Percentiles rank a stretch among this genome's conserved stretches.
phyloP scores from a whole-genome alignment of 1,139 yeast genomes.

The Meyerozyma elateridarum region DNA sequence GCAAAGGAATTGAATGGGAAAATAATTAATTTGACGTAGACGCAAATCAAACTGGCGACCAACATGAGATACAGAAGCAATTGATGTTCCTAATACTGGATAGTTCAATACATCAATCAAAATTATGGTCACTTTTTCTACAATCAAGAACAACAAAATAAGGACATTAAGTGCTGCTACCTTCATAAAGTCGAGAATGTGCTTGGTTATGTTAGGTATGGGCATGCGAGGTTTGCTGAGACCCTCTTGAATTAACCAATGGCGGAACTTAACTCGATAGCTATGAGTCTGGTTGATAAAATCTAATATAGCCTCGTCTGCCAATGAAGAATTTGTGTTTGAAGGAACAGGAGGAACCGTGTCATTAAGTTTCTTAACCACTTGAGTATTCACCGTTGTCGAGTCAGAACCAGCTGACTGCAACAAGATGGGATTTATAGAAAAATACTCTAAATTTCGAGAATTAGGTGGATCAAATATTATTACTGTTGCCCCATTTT shows the following conservation, averaged over 20 bases:
- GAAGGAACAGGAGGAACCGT: slow-evolving; percentile 11
- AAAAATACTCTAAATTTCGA: slow-evolving; percentile 70
- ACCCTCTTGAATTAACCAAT: slow-evolving; percentile 7
- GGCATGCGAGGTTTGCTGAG: slow-evolving; percentile 7
- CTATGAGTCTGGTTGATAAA: slow-evolving; percentile 29
- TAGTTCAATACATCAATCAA: slow-evolving; percentile 24
- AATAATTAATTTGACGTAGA: slow-evolving; percentile 68
- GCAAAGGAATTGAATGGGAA: slow-evolving; percentile 76
- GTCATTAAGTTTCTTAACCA: slow-evolving; percentile 7
- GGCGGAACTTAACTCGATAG: slow-evolving; percentile 14
- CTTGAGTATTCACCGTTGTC: slow-evolving; percentile 5
- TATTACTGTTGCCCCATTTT: slow-evolving; percentile 32
- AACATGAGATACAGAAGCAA: slow-evolving; percentile 47
- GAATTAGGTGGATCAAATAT: slow-evolving; percentile 73
- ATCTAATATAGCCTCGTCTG: slow-evolving; percentile 29
- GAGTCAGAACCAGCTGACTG: slow-evolving; percentile 40
- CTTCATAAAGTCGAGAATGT: slow-evolving; percentile 15
- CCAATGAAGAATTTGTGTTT: slow-evolving; percentile 13
- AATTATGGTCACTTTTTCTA: slow-evolving; percentile 21
- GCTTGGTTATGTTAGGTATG: slow-evolving; percentile 16
- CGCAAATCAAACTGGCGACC: slow-evolving; percentile 79
- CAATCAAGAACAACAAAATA: slow-evolving; percentile 12
- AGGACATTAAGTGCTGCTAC: slow-evolving; percentile 23
- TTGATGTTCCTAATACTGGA: slow-evolving; percentile 15
- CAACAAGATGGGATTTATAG: slow-evolving; percentile 66